Evolutionary conservation across 2,329 filamentous ascomycete genomes (phyloP).

Genomic region (Aplosporella prunicola): DNA sequence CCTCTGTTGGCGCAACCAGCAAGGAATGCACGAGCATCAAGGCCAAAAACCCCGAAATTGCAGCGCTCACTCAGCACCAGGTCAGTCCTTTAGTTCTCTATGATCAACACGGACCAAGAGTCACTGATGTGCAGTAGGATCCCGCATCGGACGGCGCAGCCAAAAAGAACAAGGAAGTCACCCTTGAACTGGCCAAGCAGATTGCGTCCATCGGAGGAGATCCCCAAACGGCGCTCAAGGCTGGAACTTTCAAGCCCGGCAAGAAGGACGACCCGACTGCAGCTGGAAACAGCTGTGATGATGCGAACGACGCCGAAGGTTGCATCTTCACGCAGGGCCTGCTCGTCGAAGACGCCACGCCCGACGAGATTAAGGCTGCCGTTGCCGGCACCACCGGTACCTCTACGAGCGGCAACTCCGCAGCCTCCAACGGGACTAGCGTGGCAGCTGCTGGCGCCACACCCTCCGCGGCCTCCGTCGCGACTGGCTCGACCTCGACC

Average conservation of each 20-base stretch:
- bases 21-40: constrained; percentile 46
- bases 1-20: constrained; percentile 46
- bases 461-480: background rate
- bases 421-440: background rate
- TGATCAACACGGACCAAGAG: background rate
- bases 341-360: constrained; percentile 45
- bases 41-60: constrained; percentile 57
- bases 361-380: constrained; percentile 43
- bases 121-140: constrained; percentile 36
- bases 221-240: constrained; percentile 50
- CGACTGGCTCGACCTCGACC: background rate
- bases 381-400: constrained; percentile 29
- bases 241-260: constrained; percentile 55
- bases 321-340: constrained; percentile 48
- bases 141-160: constrained; percentile 50
- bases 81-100: background rate
- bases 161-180: constrained; percentile 51
- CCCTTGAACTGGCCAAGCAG: constrained; percentile 50
- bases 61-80: constrained; percentile 54
- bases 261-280: constrained; percentile 42
- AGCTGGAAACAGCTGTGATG: constrained; percentile 46
- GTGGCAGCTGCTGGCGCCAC: background rate
- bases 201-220: constrained; percentile 54
- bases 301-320: constrained; percentile 37
- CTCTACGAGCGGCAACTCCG: constrained; percentile 9